Conservation (phyloP, 1,139 yeast genomes). For the Geotrichum australiense region DNA sequence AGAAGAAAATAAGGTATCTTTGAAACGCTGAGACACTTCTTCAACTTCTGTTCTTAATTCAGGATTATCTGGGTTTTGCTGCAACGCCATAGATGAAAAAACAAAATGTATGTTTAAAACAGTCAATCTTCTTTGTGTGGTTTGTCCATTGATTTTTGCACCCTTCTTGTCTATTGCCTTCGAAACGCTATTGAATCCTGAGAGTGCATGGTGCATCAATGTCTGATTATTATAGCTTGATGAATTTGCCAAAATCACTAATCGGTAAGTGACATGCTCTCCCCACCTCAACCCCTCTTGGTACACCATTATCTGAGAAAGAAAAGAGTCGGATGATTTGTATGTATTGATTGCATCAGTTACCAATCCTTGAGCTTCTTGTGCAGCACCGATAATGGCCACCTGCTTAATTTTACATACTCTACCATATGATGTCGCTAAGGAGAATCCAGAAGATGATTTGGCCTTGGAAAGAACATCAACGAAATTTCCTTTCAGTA, state of each 20-base stretch:
- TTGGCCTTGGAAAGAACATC: conserved; percentile 18
- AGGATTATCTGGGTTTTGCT: conserved; percentile 16
- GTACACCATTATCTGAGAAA: conserved; percentile 12
- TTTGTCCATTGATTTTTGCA: no score
- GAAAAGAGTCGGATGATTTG: conserved; percentile 16
- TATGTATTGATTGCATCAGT: conserved; percentile 26
- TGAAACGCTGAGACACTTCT: conserved; percentile 17
- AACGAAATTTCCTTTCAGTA: conserved; percentile 20
- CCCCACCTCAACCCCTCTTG: conserved; percentile 26
- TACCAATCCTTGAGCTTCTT: conserved; percentile 21
- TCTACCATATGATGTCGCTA: conserved; percentile 19
- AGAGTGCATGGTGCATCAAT: conserved; percentile 22
- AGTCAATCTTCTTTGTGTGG: conserved; percentile 18
- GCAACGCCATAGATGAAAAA: conserved; percentile 19
- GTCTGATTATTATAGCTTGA: conserved; percentile 16
- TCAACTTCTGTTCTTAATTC: conserved; percentile 15
- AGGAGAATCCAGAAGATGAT: conserved; percentile 2
- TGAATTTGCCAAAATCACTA: conserved; percentile 22
- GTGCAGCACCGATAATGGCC: conserved; percentile 28
- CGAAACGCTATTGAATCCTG: conserved; percentile 22
- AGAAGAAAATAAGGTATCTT: conserved; percentile 23
- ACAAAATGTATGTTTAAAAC: conserved; percentile 21
- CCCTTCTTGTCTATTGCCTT: no score
- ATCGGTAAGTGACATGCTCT: conserved; percentile 24
- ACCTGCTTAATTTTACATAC: conserved; percentile 23